These are phyloP conservation scores for Argentina anserina DNA, from an alignment of 306 rosid genomes.

Conservation along the genomic window DNA sequence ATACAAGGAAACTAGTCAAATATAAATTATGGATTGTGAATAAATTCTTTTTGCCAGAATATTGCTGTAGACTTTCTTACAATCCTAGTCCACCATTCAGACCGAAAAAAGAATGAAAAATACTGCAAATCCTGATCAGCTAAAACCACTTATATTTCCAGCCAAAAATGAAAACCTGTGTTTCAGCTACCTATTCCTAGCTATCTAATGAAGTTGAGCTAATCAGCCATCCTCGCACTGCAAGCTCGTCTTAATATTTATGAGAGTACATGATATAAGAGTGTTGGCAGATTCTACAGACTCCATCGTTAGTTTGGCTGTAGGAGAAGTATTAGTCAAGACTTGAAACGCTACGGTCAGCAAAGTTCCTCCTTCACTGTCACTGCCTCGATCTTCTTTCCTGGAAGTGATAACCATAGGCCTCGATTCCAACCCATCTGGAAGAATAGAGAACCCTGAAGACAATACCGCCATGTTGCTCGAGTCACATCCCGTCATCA, in stretches of 20 bases:
- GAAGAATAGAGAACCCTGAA: slow-evolving; percentile 86
- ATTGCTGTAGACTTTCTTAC: slow-evolving; percentile 10
- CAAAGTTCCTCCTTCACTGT: slow-evolving; percentile 79
- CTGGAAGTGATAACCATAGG: slow-evolving; percentile 71
- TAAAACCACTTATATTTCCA: slow-evolving; percentile 29
- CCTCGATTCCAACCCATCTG: slow-evolving; percentile 76
- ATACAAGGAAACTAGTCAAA: slow-evolving; percentile 1
- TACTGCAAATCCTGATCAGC: slow-evolving; percentile 27
- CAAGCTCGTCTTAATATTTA: slow-evolving; percentile 76
- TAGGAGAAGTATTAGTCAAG: slow-evolving; percentile 70
- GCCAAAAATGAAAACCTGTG: slow-evolving; percentile 20
- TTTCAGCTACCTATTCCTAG: slow-evolving; percentile 29
- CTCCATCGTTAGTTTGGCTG: slow-evolving; percentile 76
- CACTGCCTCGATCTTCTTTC: slow-evolving; percentile 59
- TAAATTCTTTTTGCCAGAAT: not conserved
- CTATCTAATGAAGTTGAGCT: slow-evolving; percentile 21
- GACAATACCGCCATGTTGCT: slow-evolving; percentile 83
- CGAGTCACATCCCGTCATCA: slow-evolving; percentile 87
- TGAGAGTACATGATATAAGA: slow-evolving; percentile 71
- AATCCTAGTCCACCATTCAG: slow-evolving; percentile 20
- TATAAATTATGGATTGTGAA: not conserved
- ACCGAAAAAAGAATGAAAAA: slow-evolving; percentile 38
- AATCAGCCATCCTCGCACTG: slow-evolving; percentile 80
- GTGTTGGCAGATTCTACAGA: slow-evolving; percentile 79
- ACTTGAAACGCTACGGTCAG: slow-evolving; percentile 80